Base-by-base conservation (phyloP, 179 eudicot species). In the Actinidia polygama region DNA sequence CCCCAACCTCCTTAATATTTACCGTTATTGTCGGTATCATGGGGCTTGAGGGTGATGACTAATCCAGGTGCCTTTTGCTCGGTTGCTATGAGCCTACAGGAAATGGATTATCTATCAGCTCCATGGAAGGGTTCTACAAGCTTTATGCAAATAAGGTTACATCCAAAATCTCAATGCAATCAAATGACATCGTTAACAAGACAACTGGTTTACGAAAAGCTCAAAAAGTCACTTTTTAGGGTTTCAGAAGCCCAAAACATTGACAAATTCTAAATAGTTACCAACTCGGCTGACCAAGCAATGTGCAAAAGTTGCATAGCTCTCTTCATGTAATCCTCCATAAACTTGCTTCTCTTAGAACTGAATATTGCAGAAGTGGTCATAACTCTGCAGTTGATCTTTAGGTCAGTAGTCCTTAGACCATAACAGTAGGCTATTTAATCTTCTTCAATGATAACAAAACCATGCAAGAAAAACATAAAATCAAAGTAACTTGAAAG, bases 391-490 rank as follows among this genome's bases (percentile, higher is more conserved):
- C 78, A 54, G 63, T 30, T 0, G 47, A 24, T 30, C 15, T 50
- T 44, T 10, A 1, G 26, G 72, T 26, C 30, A 66, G 18, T 62
- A 49, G 59, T 47, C 72, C 44, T 15, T 70, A 46, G 19, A 61
- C 58, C 10, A 26, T 16, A 50, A 30, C 68, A 8, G 72, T 0
- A 4, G 30, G 26, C 26, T 71, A 23, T 24, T 71, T 59, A 26
- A 80, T 7, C 47, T 36, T 12, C 84, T 74, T 79, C 21, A 49
- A 73, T 19, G 78, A 73, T 49, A 79, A 72, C 14, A 73, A n/a
- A 49, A 73, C 4, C 55, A 10, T 23, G 19, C 5, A 44, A 46
- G 30, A 11, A 53, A 30, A 11, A 49, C 7, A 4, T 21, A 14
- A 74, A 67, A 11, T 73, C 55, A 74, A 81, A 49, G 36, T 15